Evolutionary conservation across 345 rosid species (phyloP), one percentile per base, ranked within the genome.

Genomic region (Hypericum androsaemum): DNA sequence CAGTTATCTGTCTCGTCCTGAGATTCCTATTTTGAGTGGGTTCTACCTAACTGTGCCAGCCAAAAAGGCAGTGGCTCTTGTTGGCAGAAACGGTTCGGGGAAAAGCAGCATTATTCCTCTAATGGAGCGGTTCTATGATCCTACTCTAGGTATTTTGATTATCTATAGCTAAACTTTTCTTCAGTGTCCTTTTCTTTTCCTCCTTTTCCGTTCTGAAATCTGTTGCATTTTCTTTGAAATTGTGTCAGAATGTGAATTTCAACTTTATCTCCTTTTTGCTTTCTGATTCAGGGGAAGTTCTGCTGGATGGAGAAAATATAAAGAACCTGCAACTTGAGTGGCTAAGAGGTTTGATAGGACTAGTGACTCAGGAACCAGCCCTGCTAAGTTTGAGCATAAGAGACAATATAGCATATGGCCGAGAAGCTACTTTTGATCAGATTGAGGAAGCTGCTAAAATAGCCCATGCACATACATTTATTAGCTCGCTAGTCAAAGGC

Each of bases 71-170:
- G 90, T 94, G 50, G 97, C 97, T 43, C 99, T 94, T 76, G 99
- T 94, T 68, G 99, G 99, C 57, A 79, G 98, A 80, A 94, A 88
- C 64, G 99, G 99, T 44, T 94, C 99, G 56, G 99, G 99, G 48
- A 94, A 94, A 65, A 88, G 97, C 75, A 94, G 97, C 66, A 88
- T 94, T 53, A 94, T 94, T 61, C 97, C 99, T n/a, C 81, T 94
- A 11, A 88, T 94, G 97, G 97, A 94, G 60, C 82, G 99, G 65
- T 94, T 94, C 73, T 94, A 94, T 77, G 99, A 88, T 77, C 99
- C 99, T 58, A 94, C 95, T 32, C 72, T 94, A 77, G 99, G 99
- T 94, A 82, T 38, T 61, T 50, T 67, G 57, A 22, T 47, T 15
- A 36, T 65, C 5, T n/a, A 38, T 41, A 22, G 32, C 32, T 22